These are phyloP conservation scores for Sporodiniella umbellata DNA, from an alignment of 371 early-diverging fungal genomes.

Conservation along the genomic window DNA sequence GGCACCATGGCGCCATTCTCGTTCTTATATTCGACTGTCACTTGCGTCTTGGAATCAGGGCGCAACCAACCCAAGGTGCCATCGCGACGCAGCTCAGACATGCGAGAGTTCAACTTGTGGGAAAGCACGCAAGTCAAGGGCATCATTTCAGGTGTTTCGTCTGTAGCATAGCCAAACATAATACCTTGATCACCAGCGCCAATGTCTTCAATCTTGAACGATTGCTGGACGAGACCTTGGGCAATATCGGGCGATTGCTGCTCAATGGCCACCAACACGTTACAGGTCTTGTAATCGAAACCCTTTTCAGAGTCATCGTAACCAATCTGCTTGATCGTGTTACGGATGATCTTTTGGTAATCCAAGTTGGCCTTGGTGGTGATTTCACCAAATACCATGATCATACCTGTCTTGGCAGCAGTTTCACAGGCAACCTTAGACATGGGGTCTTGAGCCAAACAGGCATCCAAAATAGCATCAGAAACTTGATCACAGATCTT, in stretches of 20 bases:
- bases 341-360: slow-evolving; percentile 98
- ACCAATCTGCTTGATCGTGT: slow-evolving; percentile 97
- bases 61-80: slow-evolving; percentile 92
- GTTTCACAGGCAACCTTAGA: slow-evolving; percentile 99
- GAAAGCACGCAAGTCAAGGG: slow-evolving; percentile 94
- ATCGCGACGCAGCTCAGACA: slow-evolving; percentile 93
- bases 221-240: slow-evolving; percentile 91
- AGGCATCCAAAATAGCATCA: slow-evolving; percentile 99
- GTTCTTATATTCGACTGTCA: slow-evolving; percentile 98
- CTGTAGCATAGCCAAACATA: slow-evolving; percentile 96
- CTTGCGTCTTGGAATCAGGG: slow-evolving; percentile 99
- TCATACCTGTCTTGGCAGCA: slow-evolving; percentile 98
- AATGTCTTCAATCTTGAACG: slow-evolving; percentile 91
- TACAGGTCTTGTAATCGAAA: slow-evolving; percentile 99
- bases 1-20: slow-evolving; percentile 92
- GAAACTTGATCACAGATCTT: slow-evolving; percentile 99
- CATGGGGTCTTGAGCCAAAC: slow-evolving; percentile 92
- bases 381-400: slow-evolving; percentile 99
- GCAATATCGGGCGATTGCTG: slow-evolving; percentile 99
- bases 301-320: slow-evolving; percentile 97
- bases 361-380: slow-evolving; percentile 96
- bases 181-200: slow-evolving; percentile 99
- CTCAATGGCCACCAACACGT: slow-evolving; percentile 98
- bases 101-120: slow-evolving; percentile 95
- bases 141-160: slow-evolving; percentile 99